Conservation (phyloP, 2,329 filamentous ascomycete species). For the Ophiosphaerella herpotricha region DNA sequence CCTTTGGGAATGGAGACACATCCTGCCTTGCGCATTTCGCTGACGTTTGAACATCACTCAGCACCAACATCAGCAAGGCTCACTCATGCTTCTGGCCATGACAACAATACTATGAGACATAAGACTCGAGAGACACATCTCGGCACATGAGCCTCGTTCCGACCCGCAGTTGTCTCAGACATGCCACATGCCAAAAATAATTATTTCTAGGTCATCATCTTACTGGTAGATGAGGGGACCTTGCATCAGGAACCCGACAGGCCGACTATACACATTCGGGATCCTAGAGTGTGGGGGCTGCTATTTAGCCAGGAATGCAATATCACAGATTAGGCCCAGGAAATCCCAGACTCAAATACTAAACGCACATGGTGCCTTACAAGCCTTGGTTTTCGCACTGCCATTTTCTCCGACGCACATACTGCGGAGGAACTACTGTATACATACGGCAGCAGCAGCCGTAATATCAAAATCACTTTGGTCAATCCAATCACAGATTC, state of each 20-base stretch:
- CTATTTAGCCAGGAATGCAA: conserved; percentile 13
- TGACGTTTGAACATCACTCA: neutral
- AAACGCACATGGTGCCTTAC: conserved; percentile 2
- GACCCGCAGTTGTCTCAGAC: conserved; percentile 7
- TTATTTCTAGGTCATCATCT: neutral
- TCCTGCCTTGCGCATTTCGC: no score
- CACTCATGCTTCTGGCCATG: neutral
- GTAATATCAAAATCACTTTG: neutral
- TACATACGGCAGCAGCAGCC: neutral
- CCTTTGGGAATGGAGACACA: no score
- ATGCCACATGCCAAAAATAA: conserved; percentile 8
- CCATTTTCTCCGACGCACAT: neutral
- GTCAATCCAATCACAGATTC: neutral
- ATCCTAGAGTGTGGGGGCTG: neutral
- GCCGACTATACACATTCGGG: neutral
- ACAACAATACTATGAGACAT: neutral
- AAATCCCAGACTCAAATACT: conserved; percentile 2
- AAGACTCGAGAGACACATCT: neutral
- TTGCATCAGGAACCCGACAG: neutral
- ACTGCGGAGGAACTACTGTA: neutral
- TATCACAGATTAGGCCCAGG: conserved; percentile 6
- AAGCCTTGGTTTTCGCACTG: neutral
- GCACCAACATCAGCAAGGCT: neutral
- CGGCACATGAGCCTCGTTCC: conserved; percentile 9
- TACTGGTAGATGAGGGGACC: neutral